Conservation (phyloP, 176 grass and related monocot genomes). For the Neostapfia colusana region DNA sequence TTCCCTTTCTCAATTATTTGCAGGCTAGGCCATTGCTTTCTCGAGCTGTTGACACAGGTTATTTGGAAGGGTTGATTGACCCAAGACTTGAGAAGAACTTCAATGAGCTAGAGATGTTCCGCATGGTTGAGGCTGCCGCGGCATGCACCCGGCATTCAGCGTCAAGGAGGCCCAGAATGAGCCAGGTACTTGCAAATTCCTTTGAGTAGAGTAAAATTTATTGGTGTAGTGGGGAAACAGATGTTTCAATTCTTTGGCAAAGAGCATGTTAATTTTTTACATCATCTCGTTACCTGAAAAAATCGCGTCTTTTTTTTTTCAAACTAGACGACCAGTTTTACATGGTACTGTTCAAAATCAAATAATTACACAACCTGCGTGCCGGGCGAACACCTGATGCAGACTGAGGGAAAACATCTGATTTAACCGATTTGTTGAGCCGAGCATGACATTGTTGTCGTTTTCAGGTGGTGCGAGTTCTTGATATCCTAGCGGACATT, state of each 20-base stretch:
- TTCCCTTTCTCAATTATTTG: conserved; percentile 17
- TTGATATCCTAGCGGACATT: conserved; percentile 71
- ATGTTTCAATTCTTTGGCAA: background rate
- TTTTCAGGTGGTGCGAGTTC: conserved; percentile 74
- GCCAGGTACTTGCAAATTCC: conserved; percentile 49
- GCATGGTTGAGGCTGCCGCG: conserved; percentile 83
- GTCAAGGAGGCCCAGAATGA: conserved; percentile 80
- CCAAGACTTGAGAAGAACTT: conserved; percentile 62
- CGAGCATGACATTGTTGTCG: background rate
- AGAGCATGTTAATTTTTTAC: background rate
- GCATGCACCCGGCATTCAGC: conserved; percentile 76
- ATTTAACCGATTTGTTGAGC: conserved; percentile 4
- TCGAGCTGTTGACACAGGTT: conserved; percentile 59
- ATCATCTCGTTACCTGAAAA: background rate
- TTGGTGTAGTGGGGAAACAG: background rate
- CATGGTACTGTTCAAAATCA: background rate
- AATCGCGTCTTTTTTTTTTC: background rate
- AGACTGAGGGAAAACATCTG: background rate
- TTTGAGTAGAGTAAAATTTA: background rate
- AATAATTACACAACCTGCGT: background rate
- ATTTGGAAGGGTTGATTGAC: conserved; percentile 65
- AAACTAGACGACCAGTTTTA: background rate
- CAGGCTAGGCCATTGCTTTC: conserved; percentile 75
- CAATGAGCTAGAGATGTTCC: conserved; percentile 74
- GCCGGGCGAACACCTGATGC: background rate